Conservation (phyloP, 257 asterid species). For the Jasminum sambac region DNA sequence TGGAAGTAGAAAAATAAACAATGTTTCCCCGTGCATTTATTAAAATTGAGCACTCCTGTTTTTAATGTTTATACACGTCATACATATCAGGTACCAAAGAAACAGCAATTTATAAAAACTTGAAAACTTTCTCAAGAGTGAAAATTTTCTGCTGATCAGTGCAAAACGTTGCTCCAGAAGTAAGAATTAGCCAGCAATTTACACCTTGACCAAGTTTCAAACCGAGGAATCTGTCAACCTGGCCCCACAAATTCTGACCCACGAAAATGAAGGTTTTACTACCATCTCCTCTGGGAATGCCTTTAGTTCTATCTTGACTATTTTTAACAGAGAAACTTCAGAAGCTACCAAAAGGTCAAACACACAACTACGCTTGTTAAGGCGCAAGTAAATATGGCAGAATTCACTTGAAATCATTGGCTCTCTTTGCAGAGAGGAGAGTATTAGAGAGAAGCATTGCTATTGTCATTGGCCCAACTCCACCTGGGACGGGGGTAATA, state of each 20-base stretch:
- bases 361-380: neutral
- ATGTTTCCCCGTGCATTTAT: neutral
- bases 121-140: too few species aligned
- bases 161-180: too few species aligned
- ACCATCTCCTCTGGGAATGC: neutral
- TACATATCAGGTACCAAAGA: too few species aligned
- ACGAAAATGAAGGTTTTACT: neutral
- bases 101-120: too few species aligned
- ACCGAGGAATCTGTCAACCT: neutral
- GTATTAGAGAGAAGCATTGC: constrained; percentile 97
- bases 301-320: neutral
- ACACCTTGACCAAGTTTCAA: neutral
- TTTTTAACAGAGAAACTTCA: neutral
- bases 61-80: neutral
- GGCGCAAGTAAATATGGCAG: neutral
- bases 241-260: neutral
- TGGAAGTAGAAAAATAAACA: neutral
- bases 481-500: constrained; percentile 94
- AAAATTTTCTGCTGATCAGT: too few species aligned
- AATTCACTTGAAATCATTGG: constrained; percentile 50
- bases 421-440: constrained; percentile 76
- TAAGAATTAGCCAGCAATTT: too few species aligned
- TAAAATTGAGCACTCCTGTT: neutral
- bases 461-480: constrained; percentile 98
- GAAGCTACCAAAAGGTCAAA: neutral